Percentiles rank a stretch among this genome's conserved stretches.
Evolutionary conservation across 2,329 filamentous ascomycete genomes (phyloP).

Genomic region (Myriosclerotinia curreyana): DNA sequence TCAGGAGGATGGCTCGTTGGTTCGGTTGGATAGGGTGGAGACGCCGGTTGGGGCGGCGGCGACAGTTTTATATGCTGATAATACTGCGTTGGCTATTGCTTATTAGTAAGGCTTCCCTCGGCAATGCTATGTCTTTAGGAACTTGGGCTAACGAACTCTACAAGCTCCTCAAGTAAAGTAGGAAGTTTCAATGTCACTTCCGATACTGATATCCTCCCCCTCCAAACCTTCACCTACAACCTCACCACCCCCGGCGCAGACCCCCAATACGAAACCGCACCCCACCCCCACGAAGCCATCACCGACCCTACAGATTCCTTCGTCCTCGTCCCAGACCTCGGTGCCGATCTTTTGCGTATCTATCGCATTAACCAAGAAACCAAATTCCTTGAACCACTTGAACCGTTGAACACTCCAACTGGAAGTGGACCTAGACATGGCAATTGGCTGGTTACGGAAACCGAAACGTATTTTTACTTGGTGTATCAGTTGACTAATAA

Average conservation of each 20-base stretch:
- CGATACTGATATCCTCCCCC: neutral
- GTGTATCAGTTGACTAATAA: conserved; percentile 48
- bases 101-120: neutral
- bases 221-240: conserved; percentile 10
- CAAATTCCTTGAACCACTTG: conserved; percentile 40
- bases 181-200: conserved; percentile 1
- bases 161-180: conserved; percentile 8
- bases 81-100: conserved; percentile 6
- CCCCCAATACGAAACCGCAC: conserved; percentile 18
- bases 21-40: conserved; percentile 9
- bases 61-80: conserved; percentile 4
- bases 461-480: conserved; percentile 42
- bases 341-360: conserved; percentile 48
- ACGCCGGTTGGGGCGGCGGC: neutral
- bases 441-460: conserved; percentile 46
- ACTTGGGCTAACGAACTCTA: neutral
- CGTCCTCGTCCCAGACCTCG: conserved; percentile 51
- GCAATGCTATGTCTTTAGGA: neutral
- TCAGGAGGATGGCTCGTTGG: neutral
- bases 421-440: conserved; percentile 52
- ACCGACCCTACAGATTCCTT: conserved; percentile 50
- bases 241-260: neutral
- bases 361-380: conserved; percentile 44
- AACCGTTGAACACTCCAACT: conserved; percentile 19
- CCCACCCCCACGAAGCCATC: conserved; percentile 50